Percentiles rank a stretch among this genome's conserved stretches.
phyloP scores from a whole-genome alignment of 306 rosid genomes.

The Cicer yamashitae region DNA sequence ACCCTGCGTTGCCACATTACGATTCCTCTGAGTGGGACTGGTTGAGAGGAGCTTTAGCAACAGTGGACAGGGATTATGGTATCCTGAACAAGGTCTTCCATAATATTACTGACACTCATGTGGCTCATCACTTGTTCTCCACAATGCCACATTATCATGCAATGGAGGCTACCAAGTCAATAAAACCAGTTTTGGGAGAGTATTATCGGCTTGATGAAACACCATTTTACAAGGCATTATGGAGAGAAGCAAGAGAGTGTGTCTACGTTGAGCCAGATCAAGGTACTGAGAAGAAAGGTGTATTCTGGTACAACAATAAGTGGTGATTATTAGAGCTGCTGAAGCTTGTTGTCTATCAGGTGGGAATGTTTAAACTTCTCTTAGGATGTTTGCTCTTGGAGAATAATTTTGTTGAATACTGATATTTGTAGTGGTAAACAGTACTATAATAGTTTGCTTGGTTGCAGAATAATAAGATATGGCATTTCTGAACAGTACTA shows the following conservation, averaged over 20 bases:
- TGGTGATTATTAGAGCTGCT: conserved; percentile 42
- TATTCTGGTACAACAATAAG: conserved; percentile 87
- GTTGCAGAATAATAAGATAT: conserved; percentile 48
- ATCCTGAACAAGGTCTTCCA: conserved; percentile 92
- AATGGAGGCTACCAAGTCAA: conserved; percentile 94
- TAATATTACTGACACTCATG: conserved; percentile 93
- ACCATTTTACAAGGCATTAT: conserved; percentile 72
- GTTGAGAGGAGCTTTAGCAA: conserved; percentile 92
- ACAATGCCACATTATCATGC: conserved; percentile 98
- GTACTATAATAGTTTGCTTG: conserved; percentile 34
- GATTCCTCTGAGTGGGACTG: conserved; percentile 94
- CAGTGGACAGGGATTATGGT: conserved; percentile 91
- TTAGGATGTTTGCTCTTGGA: conserved; percentile 33
- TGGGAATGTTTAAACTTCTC: conserved; percentile 39
- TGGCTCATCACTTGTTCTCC: conserved; percentile 91
- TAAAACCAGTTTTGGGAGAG: conserved; percentile 86
- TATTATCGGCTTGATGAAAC: conserved; percentile 79
- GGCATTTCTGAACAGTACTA: conserved; percentile 12
- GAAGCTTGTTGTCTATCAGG: conserved; percentile 32
- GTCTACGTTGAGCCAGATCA: conserved; percentile 83
- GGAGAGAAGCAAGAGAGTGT: conserved; percentile 89
- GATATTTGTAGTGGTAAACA: conserved; percentile 31
- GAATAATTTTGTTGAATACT: conserved; percentile 45
- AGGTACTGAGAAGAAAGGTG: conserved; percentile 58
- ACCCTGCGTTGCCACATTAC: conserved; percentile 86